Conservation (phyloP, 768 basidiomycete species). For the Lentinula lateritia region DNA sequence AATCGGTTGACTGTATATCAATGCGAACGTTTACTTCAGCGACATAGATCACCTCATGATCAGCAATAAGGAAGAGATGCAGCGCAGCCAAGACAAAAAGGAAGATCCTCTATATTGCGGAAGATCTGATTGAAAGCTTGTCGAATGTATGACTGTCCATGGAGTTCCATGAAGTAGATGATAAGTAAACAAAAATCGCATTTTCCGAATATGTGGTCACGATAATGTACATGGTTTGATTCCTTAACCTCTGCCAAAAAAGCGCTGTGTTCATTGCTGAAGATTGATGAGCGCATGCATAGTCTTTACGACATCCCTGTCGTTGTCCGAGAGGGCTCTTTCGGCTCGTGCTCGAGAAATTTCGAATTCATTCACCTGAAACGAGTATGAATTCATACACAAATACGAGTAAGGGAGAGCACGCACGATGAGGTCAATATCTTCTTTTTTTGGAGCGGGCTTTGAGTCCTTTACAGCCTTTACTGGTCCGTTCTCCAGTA, state of each 20-base stretch:
- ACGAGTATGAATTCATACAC: neutral
- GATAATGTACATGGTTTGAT: too few relatives aligned
- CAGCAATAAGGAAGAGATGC: too few relatives aligned
- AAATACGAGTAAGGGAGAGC: neutral
- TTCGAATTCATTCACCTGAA: conserved; percentile 60
- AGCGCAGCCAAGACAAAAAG: too few relatives aligned
- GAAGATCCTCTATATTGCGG: too few relatives aligned
- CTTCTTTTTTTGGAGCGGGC: conserved; percentile 46
- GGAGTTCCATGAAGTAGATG: too few relatives aligned
- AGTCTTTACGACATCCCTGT: conserved; percentile 48
- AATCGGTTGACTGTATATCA: too few relatives aligned
- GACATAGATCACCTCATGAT: too few relatives aligned
- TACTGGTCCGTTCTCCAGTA: conserved; percentile 49
- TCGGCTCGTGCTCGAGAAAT: conserved; percentile 55
- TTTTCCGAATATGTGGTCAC: too few relatives aligned
- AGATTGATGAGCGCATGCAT: conserved; percentile 32
- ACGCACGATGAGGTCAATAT: conserved; percentile 61
- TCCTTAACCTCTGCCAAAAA: neutral
- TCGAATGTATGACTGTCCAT: too few relatives aligned
- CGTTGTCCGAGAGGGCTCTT: conserved; percentile 46
- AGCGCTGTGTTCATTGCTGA: neutral
- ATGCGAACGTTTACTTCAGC: too few relatives aligned
- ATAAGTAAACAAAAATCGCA: too few relatives aligned
- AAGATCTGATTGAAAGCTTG: too few relatives aligned
- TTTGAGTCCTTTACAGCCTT: conserved; percentile 40